A percentile compares a stretch with the other conserved stretches of the same genome.
Evolutionary conservation across 2,329 filamentous ascomycete genomes (phyloP).

Genomic region (Fusarium duplospermum): DNA sequence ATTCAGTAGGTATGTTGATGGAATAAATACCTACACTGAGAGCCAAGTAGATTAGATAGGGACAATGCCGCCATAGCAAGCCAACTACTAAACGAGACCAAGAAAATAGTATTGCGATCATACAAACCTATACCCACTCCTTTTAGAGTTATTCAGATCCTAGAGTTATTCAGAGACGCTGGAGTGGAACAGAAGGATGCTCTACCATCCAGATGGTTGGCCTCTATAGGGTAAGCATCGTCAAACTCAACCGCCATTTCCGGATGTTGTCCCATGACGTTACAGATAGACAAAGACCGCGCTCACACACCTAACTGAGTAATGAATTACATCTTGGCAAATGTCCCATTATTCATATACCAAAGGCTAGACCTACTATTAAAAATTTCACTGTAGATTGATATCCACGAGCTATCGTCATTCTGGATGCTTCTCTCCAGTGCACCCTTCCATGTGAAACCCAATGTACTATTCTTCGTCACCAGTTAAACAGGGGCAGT

Average conservation of each 20-base stretch:
- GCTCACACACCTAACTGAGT: background rate
- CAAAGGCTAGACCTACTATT: background rate
- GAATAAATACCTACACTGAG: too few relatives aligned
- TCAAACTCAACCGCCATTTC: background rate
- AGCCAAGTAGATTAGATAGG: too few relatives aligned
- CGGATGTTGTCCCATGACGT: background rate
- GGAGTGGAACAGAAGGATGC: background rate
- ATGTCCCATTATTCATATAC: background rate
- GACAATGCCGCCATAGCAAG: too few relatives aligned
- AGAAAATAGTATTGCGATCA: background rate
- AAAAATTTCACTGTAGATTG: background rate
- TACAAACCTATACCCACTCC: background rate
- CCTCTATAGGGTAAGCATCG: background rate
- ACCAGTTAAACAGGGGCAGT: too few relatives aligned
- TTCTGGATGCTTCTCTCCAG: background rate
- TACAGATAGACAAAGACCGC: background rate
- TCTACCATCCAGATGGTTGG: background rate
- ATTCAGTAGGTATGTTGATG: too few relatives aligned
- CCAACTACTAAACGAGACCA: too few relatives aligned
- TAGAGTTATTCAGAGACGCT: background rate
- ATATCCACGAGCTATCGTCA: background rate
- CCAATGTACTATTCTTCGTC: too few relatives aligned
- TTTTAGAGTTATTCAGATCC: too few relatives aligned
- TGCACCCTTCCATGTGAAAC: background rate
- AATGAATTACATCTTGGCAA: background rate